Evolutionary conservation across 2,329 filamentous ascomycete species (phyloP).

Genomic region (Mariannaea sp.): DNA sequence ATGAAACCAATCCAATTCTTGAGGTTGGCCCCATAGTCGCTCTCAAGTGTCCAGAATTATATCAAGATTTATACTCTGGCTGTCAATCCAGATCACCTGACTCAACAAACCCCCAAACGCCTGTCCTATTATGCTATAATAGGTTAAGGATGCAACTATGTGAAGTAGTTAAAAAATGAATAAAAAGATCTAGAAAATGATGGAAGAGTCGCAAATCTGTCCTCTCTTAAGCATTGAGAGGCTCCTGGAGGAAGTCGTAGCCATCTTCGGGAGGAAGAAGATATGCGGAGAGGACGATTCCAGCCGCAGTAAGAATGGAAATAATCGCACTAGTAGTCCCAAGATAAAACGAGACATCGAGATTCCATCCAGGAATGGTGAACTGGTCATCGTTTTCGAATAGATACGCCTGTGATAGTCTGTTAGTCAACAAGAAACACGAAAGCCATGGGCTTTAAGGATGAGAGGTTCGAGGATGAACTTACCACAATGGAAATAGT

Average conservation of each 20-base stretch:
- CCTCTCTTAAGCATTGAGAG: constrained; percentile 54
- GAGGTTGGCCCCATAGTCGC: not conserved
- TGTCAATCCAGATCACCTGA: not conserved
- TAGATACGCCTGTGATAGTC: constrained; percentile 69
- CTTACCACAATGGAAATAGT: constrained; percentile 83
- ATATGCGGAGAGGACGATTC: constrained; percentile 69
- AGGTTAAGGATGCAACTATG: not conserved
- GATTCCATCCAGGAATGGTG: constrained; percentile 75
- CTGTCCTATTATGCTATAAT: not conserved
- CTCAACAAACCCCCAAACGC: not conserved
- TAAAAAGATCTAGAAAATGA: not conserved
- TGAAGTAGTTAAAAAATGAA: not conserved
- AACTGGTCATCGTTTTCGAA: constrained; percentile 85
- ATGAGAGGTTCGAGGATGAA: constrained; percentile 29
- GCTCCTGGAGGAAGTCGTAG: constrained; percentile 71
- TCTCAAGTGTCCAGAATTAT: not conserved
- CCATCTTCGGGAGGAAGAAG: constrained; percentile 80
- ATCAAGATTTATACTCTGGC: not conserved
- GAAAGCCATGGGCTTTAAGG: not conserved
- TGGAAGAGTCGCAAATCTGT: not conserved
- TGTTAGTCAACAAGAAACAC: constrained; percentile 12
- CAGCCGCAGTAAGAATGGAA: constrained; percentile 57
- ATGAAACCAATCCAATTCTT: too few relatives aligned
- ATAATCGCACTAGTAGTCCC: constrained; percentile 61
- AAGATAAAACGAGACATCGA: constrained; percentile 80